Evolutionary conservation across 2,329 filamentous ascomycete species (phyloP), one percentile per base, ranked within the genome.

Genomic region (Arachnomyces sp.): DNA sequence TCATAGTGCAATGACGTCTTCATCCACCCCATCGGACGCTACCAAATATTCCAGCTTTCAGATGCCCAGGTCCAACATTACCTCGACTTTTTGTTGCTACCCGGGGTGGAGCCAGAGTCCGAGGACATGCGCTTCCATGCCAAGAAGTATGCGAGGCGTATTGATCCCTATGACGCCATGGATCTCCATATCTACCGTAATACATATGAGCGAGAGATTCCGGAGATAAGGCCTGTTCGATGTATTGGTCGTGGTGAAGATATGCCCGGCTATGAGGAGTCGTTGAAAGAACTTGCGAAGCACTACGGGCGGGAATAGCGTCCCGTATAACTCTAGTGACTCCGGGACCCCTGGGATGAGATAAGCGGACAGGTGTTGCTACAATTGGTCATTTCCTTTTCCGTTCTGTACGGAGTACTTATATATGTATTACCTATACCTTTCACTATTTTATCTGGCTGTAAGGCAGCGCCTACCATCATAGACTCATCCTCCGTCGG

Each of bases 1-100:
- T 33, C 18, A 9, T 36, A 45, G 43, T 45, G 39, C 15, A 38
- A 34, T 7, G 28, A 43, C 14, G 25, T 17, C n/a, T 44, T 45
- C 17, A 38, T 45, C 8, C 41, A 46, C 35, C 41, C 44, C 2
- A 29, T 38, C 3, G 34, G 29, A 5, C 11, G 42, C 31, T 41
- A 18, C 29, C 13, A 11, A 13, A 21, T 44, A 38, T 34, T 32
- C 21, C 31, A 38, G 12, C 29, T 46, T 28, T 34, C 38, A 11
- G 42, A 44, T n/a, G n/a, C 11, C 2, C 42, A 44, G 34, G n/a
- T 44, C 16, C 8, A 25, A 1, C 21, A 41, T 15, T 44, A 32
- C 30, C 7, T 38, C 13, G 37, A 35, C 28, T 44, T 44, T 12
- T 18, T 25, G 17, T 28, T 41, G 12, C n/a, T 33, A 14, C 13